A percentile compares a stretch with the other conserved stretches of the same genome.
Conservation (phyloP, 441 rosid species). For the Syzygium malaccense region DNA sequence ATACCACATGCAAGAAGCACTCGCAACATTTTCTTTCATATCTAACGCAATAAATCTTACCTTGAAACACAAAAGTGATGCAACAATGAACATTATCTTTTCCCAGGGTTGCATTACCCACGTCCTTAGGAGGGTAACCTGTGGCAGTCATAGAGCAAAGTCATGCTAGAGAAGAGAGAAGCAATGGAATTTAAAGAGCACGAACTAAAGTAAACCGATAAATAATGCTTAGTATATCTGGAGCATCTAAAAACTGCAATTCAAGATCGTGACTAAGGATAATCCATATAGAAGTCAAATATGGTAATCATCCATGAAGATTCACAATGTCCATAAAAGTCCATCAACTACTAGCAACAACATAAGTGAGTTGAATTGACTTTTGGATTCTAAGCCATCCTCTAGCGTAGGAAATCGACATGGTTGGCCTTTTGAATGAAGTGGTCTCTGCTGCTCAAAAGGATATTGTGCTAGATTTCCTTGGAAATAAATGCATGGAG, state of each 20-base stretch:
- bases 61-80: conserved; percentile 72
- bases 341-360: neutral
- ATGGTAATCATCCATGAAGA: neutral
- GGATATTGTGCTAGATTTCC: too few species aligned
- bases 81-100: conserved; percentile 55
- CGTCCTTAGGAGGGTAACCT: conserved; percentile 29
- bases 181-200: neutral
- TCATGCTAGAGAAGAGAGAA: neutral
- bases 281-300: neutral
- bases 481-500: too few species aligned
- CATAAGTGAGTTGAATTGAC: neutral
- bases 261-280: neutral
- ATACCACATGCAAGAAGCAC: too few species aligned
- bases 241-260: neutral
- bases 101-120: conserved; percentile 78
- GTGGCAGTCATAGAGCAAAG: conserved; percentile 16
- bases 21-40: neutral
- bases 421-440: too few species aligned
- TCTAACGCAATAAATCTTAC: conserved; percentile 22
- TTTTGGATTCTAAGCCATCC: neutral
- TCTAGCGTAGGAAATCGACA: too few species aligned
- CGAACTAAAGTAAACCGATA: neutral
- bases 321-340: neutral
- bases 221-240: neutral
- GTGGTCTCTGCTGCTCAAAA: too few species aligned